These are phyloP conservation scores for Xylariales sp. DNA, from an alignment of 2,329 filamentous ascomycete species.

Conservation along the genomic window DNA sequence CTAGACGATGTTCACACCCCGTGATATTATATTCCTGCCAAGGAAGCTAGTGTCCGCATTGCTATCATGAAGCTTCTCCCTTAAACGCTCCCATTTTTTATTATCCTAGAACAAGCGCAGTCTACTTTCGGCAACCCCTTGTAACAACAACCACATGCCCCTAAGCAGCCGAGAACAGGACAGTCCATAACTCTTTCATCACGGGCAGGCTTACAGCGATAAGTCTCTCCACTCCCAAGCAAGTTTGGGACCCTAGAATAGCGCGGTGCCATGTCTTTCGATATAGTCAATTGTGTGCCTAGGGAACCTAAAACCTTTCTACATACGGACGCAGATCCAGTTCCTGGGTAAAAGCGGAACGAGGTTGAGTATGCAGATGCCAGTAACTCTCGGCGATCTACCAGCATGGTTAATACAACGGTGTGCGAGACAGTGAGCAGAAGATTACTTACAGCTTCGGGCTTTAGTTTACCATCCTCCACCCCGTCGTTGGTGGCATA, in stretches of 20 bases:
- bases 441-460: constrained; percentile 68
- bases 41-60: constrained; percentile 17
- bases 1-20: constrained; percentile 24
- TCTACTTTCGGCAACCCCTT: not conserved
- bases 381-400: constrained; percentile 82
- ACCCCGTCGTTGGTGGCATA: constrained; percentile 50
- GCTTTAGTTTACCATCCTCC: constrained; percentile 67
- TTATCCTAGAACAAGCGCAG: not conserved
- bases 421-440: constrained; percentile 17
- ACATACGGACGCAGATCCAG: constrained; percentile 76
- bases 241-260: not conserved
- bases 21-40: constrained; percentile 5
- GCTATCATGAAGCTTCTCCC: constrained; percentile 4
- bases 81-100: not conserved
- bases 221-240: not conserved
- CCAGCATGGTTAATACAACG: constrained; percentile 39
- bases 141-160: not conserved
- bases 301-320: constrained; percentile 66
- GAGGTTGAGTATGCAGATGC: constrained; percentile 76
- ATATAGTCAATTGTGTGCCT: not conserved
- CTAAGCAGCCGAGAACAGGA: too few relatives aligned
- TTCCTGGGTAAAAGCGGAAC: constrained; percentile 77
- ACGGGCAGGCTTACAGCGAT: not conserved
- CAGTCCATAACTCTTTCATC: not conserved
- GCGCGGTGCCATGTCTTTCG: not conserved